Evolutionary conservation across 1,139 yeast species (phyloP), one percentile per base, ranked within the genome.

Genomic region (Chernovozyma aurita): DNA sequence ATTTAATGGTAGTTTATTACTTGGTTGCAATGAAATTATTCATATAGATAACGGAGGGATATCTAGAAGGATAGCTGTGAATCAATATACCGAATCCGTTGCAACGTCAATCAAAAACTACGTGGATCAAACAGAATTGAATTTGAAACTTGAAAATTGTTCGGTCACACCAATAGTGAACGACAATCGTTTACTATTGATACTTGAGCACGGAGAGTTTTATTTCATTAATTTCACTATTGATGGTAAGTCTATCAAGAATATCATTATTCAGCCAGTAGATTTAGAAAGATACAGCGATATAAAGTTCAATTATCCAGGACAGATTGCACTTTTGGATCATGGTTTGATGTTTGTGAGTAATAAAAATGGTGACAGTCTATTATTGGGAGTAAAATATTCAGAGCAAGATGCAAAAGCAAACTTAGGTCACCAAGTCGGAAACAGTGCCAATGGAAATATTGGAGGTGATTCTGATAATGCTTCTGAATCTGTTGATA

Each of bases 21-120:
- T 85, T 7, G 97, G 97, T 2, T 73, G 84, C 22, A 88, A 90
- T 53, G 87, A 84, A 46, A 49, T 90, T 13, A 63, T 87, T 14
- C 94, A 86, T 54, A 73, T 88, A 17, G 96, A 88, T 52, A 79
- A 86, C 35, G 80, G 94, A 2, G 97, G 97, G 8, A 75, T 83
- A 18, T 57, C 73, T 2, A 75, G 78, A 47, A 84, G 90, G 28
- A 65, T 83, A 1, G 80, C 84, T 1, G 78, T 83, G 4, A 86
- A 85, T 52, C 63, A 68, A 39, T 82, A 61, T 47, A 74, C 79
- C 13, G 49, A 68, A 2, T 61, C 66, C 22, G 66, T 70, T 29
- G 76, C 90, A 0, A 65, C 71, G 5, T 64, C 79, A 32, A 65
- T 66, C 14, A 65, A 69, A 41, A 59, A 57, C 38, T 70, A 73